A percentile compares a stretch with the other conserved stretches of the same genome.
These are phyloP conservation scores for Corymbia maculata DNA, from an alignment of 345 rosid species.

Conservation along the genomic window DNA sequence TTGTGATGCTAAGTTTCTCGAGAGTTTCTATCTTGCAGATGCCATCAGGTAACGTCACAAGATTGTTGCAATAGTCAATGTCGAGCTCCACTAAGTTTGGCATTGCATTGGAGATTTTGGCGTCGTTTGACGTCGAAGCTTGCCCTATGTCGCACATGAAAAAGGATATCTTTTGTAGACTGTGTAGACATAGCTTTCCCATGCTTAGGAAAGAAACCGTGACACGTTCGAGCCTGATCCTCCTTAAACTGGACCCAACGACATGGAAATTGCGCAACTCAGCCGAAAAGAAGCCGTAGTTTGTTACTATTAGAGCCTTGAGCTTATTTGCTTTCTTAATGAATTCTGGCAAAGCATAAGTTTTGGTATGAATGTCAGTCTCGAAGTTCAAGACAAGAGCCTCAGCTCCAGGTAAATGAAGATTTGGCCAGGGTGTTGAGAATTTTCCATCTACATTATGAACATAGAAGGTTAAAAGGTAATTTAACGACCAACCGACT, in stretches of 20 bases:
- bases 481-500: background rate
- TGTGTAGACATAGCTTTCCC: background rate
- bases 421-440: constrained; percentile 26
- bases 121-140: constrained; percentile 1
- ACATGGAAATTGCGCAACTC: constrained; percentile 23
- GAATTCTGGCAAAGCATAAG: constrained; percentile 37
- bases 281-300: constrained; percentile 17
- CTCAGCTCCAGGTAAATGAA: constrained; percentile 33
- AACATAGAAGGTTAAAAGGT: background rate
- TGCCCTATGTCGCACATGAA: constrained; percentile 29
- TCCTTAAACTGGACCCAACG: constrained; percentile 31
- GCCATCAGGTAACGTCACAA: constrained; percentile 18
- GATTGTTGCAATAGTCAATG: constrained; percentile 37
- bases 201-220: constrained; percentile 6
- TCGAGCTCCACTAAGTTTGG: constrained; percentile 39
- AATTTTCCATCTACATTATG: constrained; percentile 38
- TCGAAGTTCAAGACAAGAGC: constrained; percentile 38
- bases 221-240: constrained; percentile 46
- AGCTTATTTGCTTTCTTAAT: constrained; percentile 31
- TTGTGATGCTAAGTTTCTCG: constrained; percentile 39
- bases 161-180: constrained; percentile 38
- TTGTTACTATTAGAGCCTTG: constrained; percentile 35
- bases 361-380: background rate
- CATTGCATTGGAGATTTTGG: background rate
- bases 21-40: constrained; percentile 8